Base-by-base conservation (phyloP, 257 asterid species). In the Capsicum chinense region DNA sequence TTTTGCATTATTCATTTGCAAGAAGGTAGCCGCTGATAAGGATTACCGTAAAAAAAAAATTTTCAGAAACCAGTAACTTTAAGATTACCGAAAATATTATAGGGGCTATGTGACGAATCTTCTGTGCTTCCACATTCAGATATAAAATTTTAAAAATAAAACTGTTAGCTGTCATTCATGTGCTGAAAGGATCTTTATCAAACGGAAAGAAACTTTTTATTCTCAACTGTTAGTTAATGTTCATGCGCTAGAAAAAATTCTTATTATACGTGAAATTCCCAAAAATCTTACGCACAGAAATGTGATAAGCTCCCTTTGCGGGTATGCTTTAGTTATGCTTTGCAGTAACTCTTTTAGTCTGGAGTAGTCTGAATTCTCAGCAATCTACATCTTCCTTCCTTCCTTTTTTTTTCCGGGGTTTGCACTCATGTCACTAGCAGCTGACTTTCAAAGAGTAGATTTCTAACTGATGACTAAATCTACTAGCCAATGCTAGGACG, bases 81-180 rank as follows among this genome's bases (percentile, higher is more conserved):
- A 26, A 26, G 26, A 26, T 26, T 26, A 26, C 26, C 26, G 26
- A 26, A 26, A 26, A 26, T 26, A 26, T 26, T 26, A 12, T 47
- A 47, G 60, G 39, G 60, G 80, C 60, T 48, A 19, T 48, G 48
- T n/a, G 42, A 48, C 3, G 9, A 19, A 73, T 73, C 6, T 73
- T 48, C n/a, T 48, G 59, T 73, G 80, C 59, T 73, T 73, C 59
- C 80, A 48, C 80, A 19, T 73, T 70, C 16, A 44, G 57, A 70
- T 70, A 12, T 70, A 16, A n/a, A 42, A 44, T 21, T 69, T 70
- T 44, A 10, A 44, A 35, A 70, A 57, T 70, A 9, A 5, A 70
- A 44, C 37, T 44, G 57, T 9, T 44, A 0, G 79, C 44, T 42
- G 42, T 42, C 57, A 44, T 3, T 70, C 57, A 9, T 70, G 37